Percentiles rank a stretch among this genome's conserved stretches.
Evolutionary conservation across 2,329 filamentous ascomycete genomes (phyloP).

Genomic region (Diplocarpon mali): DNA sequence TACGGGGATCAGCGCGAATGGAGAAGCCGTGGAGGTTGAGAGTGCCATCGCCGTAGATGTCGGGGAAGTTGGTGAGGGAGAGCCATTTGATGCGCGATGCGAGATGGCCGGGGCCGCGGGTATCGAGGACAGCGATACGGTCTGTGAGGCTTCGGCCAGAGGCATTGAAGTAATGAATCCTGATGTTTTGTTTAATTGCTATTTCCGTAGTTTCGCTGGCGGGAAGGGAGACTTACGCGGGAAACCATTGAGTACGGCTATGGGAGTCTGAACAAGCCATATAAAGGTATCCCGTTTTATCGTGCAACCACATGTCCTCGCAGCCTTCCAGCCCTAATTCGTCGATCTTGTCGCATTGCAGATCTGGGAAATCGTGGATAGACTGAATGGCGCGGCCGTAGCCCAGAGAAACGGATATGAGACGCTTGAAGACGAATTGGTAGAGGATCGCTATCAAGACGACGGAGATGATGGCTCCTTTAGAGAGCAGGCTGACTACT

Average conservation of each 20-base stretch:
- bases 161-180: conserved; percentile 19
- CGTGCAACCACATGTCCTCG: conserved; percentile 26
- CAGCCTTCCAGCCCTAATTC: conserved; percentile 21
- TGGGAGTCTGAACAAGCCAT: conserved; percentile 21
- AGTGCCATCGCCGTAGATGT: conserved; percentile 20
- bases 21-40: conserved; percentile 28
- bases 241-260: conserved; percentile 20
- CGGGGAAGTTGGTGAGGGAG: conserved; percentile 16
- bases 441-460: conserved; percentile 22
- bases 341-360: conserved; percentile 18
- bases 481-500: conserved; percentile 10
- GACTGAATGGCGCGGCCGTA: conserved; percentile 24
- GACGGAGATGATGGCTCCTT: conserved; percentile 11
- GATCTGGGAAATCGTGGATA: conserved; percentile 26
- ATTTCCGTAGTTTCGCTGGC: neutral
- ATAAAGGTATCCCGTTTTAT: conserved; percentile 22
- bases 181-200: conserved; percentile 2
- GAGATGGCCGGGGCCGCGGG: conserved; percentile 15
- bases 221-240: conserved; percentile 18
- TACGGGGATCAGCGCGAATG: conserved; percentile 19
- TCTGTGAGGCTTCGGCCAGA: conserved; percentile 18
- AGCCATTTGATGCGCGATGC: conserved; percentile 19
- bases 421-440: conserved; percentile 24
- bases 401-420: conserved; percentile 26
- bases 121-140: conserved; percentile 21